phyloP scores from a whole-genome alignment of 2,329 filamentous ascomycete genomes.

The Colletotrichum graminicola region DNA sequence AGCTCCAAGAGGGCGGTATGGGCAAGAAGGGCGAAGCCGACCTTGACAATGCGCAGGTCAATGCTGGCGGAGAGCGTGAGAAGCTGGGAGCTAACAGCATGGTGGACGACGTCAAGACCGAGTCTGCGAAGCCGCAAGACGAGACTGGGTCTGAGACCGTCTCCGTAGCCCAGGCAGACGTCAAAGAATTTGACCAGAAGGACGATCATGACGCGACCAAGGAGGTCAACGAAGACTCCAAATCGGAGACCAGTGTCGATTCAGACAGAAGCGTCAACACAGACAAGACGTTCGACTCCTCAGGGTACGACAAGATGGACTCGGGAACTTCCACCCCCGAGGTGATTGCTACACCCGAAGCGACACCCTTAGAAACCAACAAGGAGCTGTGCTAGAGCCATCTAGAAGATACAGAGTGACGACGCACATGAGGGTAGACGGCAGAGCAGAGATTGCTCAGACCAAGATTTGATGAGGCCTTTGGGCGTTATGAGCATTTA shows the following conservation, averaged over 20 bases:
- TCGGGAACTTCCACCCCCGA: conserved; percentile 40
- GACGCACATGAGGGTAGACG: conserved; percentile 24
- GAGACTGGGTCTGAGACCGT: conserved; percentile 1
- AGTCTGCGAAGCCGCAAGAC: background rate
- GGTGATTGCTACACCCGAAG: conserved; percentile 46
- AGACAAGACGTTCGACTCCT: conserved; percentile 37
- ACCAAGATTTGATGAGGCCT: background rate
- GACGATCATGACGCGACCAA: background rate
- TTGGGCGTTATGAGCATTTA: conserved; percentile 10
- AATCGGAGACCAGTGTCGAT: conserved; percentile 39
- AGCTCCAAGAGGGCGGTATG: conserved; percentile 67
- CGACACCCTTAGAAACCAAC: conserved; percentile 49
- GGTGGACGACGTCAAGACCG: background rate
- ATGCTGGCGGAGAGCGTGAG: conserved; percentile 62
- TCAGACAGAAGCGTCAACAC: conserved; percentile 13
- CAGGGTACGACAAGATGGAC: conserved; percentile 42
- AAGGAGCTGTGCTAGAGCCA: conserved; percentile 42
- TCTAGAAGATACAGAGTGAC: conserved; percentile 2
- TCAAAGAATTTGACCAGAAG: background rate
- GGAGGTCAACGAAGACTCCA: conserved; percentile 39
- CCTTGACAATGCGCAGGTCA: conserved; percentile 68
- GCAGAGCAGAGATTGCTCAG: conserved; percentile 10
- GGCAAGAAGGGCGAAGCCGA: conserved; percentile 67
- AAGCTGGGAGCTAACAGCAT: conserved; percentile 45
- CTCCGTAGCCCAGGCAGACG: background rate